A percentile compares a stretch with the other conserved stretches of the same genome.
phyloP scores from a whole-genome alignment of 2,329 filamentous ascomycete genomes.

The Ascocoryne sarcoides region DNA sequence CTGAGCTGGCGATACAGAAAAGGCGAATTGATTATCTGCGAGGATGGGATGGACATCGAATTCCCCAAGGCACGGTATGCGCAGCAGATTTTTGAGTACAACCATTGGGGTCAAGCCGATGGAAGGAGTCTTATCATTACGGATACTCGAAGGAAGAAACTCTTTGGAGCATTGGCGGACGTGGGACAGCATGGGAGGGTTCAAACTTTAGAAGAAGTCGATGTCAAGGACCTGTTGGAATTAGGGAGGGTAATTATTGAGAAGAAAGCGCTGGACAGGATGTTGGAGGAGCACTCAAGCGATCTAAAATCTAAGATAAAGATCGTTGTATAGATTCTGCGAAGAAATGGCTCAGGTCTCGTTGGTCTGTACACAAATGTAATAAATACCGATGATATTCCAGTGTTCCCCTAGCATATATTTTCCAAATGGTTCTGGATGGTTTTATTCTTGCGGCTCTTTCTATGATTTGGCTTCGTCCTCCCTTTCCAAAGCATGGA shows the following conservation, averaged over 20 bases:
- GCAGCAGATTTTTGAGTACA: slow-evolving; percentile 57
- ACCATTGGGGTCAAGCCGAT: slow-evolving; percentile 58
- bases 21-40: slow-evolving; percentile 79
- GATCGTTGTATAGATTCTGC: slow-evolving; percentile 14
- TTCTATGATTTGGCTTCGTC: no score
- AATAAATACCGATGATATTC: neutral
- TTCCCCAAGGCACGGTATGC: slow-evolving; percentile 46
- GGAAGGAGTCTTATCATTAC: slow-evolving; percentile 74
- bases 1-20: slow-evolving; percentile 83
- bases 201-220: slow-evolving; percentile 67
- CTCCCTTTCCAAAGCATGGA: no score
- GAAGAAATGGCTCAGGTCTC: neutral
- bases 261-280: slow-evolving; percentile 64
- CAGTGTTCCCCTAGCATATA: no score
- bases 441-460: no score
- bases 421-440: no score
- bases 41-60: slow-evolving; percentile 63
- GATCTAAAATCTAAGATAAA: slow-evolving; percentile 39
- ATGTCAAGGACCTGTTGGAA: slow-evolving; percentile 91
- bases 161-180: slow-evolving; percentile 59
- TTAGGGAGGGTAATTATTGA: slow-evolving; percentile 81
- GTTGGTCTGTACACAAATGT: neutral
- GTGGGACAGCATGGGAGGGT: slow-evolving; percentile 60
- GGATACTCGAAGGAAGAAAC: slow-evolving; percentile 45
- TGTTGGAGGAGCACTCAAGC: slow-evolving; percentile 65